Percentiles rank a stretch among this genome's conserved stretches.
Conservation (phyloP, 345 rosid genomes). For the Turnera subulata region DNA sequence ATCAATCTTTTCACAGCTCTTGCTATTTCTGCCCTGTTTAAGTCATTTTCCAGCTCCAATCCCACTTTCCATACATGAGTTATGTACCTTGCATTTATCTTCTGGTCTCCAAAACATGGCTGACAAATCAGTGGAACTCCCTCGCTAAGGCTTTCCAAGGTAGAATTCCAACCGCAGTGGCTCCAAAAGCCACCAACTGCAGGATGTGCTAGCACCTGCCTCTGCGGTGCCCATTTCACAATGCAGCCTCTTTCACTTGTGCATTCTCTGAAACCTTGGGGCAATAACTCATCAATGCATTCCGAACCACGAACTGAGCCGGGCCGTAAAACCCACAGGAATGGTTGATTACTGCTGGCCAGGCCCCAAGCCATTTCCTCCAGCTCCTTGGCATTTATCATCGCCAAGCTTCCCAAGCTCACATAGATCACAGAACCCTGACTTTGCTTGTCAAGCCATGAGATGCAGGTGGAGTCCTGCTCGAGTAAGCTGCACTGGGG, state of each 20-base stretch:
- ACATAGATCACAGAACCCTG: conserved; percentile 22
- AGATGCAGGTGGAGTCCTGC: conserved; percentile 21
- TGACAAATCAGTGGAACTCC: conserved; percentile 24
- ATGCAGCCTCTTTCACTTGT: conserved; percentile 23
- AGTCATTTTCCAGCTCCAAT: conserved; percentile 8
- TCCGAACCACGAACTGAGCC: conserved; percentile 11
- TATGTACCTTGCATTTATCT: conserved; percentile 12
- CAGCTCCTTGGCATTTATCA: conserved; percentile 19
- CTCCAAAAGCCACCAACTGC: conserved; percentile 33
- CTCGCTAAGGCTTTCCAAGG: conserved; percentile 31
- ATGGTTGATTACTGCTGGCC: conserved; percentile 25
- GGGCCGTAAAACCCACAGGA: conserved; percentile 32
- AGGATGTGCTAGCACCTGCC: conserved; percentile 22
- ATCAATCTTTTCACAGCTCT: conserved; percentile 18
- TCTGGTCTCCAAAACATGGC: conserved; percentile 25
- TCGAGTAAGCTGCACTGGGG: conserved; percentile 2
- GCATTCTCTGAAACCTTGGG: conserved; percentile 10
- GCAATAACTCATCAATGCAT: conserved; percentile 10
- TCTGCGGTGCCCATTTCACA: conserved; percentile 34
- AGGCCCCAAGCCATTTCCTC: conserved; percentile 27
- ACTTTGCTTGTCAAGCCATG: conserved; percentile 27
- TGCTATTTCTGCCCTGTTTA: conserved; percentile 18
- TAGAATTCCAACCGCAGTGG: conserved; percentile 36
- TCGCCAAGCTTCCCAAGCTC: conserved; percentile 29
- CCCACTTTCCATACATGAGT: conserved; percentile 21